These are phyloP conservation scores for Helotiales sp. DNA, from an alignment of 2,329 filamentous ascomycete genomes.

Conservation along the genomic window DNA sequence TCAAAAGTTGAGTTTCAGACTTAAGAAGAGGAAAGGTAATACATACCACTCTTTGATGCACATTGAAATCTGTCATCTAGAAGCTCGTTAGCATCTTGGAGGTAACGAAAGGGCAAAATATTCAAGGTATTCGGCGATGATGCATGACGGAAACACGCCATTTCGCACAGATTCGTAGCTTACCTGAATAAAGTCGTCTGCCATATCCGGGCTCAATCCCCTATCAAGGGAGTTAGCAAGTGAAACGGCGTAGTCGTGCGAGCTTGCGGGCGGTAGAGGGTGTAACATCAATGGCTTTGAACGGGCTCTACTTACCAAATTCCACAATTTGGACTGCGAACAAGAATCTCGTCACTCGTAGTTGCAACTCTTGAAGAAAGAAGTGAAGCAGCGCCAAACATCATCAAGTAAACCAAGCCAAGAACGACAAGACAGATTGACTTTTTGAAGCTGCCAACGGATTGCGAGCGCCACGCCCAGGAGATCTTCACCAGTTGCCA, in stretches of 20 bases:
- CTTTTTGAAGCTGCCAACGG: slow-evolving; percentile 6
- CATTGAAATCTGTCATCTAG: neutral
- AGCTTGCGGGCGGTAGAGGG: too few relatives aligned
- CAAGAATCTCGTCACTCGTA: slow-evolving; percentile 3
- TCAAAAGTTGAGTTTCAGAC: too few relatives aligned
- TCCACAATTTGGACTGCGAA: slow-evolving; percentile 12
- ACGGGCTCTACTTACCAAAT: neutral
- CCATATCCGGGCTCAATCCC: neutral
- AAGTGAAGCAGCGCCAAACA: neutral
- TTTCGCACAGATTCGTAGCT: neutral
- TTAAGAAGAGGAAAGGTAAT: neutral
- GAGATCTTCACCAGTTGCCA: slow-evolving; percentile 6
- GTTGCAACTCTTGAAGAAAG: slow-evolving; percentile 4
- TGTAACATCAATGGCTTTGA: too few relatives aligned
- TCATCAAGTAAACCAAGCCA: neutral
- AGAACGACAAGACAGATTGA: neutral
- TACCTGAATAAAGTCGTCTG: neutral
- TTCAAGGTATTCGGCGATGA: too few relatives aligned
- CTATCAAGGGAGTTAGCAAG: neutral
- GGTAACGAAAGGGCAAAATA: too few relatives aligned
- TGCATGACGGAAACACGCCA: too few relatives aligned
- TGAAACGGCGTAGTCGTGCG: too few relatives aligned
- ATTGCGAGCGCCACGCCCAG: slow-evolving; percentile 9
- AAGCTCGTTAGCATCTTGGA: neutral
- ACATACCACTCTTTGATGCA: neutral